phyloP scores from a whole-genome alignment of 768 basidiomycete genomes.

The Asterophora lycoperdoides region DNA sequence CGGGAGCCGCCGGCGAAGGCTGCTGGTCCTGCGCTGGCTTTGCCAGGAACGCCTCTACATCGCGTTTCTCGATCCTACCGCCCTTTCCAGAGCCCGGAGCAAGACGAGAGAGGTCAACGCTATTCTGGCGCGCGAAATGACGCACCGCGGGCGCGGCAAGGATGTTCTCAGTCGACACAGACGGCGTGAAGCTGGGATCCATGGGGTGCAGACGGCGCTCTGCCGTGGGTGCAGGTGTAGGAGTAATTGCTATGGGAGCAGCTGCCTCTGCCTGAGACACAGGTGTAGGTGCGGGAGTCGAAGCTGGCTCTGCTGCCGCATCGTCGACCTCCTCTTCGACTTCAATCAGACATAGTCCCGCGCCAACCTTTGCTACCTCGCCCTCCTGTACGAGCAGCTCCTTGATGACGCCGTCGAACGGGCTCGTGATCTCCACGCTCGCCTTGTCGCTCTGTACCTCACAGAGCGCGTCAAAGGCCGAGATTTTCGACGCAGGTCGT shows the following conservation, averaged over 20 bases:
- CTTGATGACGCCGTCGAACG: conserved; percentile 72
- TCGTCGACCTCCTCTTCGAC: conserved; percentile 55
- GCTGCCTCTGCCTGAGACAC: background rate
- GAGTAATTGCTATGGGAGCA: background rate
- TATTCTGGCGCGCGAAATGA: conserved; percentile 64
- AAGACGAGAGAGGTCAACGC: conserved; percentile 54
- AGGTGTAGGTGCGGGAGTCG: background rate
- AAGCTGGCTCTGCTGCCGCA: conserved; percentile 1
- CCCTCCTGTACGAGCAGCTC: conserved; percentile 76
- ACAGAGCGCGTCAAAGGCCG: conserved; percentile 70
- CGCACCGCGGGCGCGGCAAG: conserved; percentile 77
- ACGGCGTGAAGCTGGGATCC: conserved; percentile 46
- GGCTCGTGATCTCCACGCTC: conserved; percentile 86
- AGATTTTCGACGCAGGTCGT: conserved; percentile 43
- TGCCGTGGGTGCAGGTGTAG: background rate
- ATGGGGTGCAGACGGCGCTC: conserved; percentile 40
- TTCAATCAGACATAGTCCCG: conserved; percentile 74
- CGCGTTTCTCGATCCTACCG: conserved; percentile 71
- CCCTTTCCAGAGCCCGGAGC: conserved; percentile 68
- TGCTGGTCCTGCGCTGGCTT: background rate
- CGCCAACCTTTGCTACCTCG: conserved; percentile 79
- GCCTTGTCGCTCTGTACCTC: conserved; percentile 92
- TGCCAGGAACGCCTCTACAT: conserved; percentile 60
- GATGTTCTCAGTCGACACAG: conserved; percentile 24
- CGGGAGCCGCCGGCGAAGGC: conserved; percentile 9